Evolutionary conservation across 2,329 filamentous ascomycete genomes (phyloP), one percentile per base, ranked within the genome.

Genomic region (Orbilia quercus): DNA sequence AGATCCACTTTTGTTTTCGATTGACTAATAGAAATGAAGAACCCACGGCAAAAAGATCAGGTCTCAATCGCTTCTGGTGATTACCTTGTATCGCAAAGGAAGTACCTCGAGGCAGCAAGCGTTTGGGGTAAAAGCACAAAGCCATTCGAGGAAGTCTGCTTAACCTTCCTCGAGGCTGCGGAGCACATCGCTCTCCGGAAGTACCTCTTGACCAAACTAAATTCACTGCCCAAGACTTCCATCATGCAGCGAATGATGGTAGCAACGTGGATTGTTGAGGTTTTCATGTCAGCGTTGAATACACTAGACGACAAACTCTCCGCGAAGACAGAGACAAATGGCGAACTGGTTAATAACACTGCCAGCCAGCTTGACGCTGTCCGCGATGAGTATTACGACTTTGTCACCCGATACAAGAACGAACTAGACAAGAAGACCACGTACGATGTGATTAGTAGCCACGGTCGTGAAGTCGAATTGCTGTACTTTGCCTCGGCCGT

Each of bases 221-320:
- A 86, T 6, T 89, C 87, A 0, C 89, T 92, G 79, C 96, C 92
- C 80, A 96, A 93, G 80, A 86, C 89, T 0, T 88, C 89, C 0
- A 84, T 89, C 28, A 99, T 99, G 93, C 95, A 99, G 81, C 85
- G 94, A 69, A 90, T 91, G 75, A 96, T 99, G 92, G 89, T 98
- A 76, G 91, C 94, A 1, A 93, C 90, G 76, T 99, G 95, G 95
- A 85, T 99, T 45, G 85, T 97, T 7, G 95, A 99, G 80, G 86
- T 98, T 1, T 99, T 94, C 81, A 99, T 99, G 92, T 91, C 92
- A 3, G 97, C 96, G 81, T 85, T 99, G 44, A 97, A 99, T 79
- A 90, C 91, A 1, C 85, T 99, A 2, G 95, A 99, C 79, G 95
- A 99, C 80, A 93, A 91, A 1, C 94, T 98, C 75, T 90, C 93